Percentiles rank a stretch among this genome's conserved stretches.
phyloP scores from a whole-genome alignment of 1,284 basidiomycete species.

The Irpex sp. region DNA sequence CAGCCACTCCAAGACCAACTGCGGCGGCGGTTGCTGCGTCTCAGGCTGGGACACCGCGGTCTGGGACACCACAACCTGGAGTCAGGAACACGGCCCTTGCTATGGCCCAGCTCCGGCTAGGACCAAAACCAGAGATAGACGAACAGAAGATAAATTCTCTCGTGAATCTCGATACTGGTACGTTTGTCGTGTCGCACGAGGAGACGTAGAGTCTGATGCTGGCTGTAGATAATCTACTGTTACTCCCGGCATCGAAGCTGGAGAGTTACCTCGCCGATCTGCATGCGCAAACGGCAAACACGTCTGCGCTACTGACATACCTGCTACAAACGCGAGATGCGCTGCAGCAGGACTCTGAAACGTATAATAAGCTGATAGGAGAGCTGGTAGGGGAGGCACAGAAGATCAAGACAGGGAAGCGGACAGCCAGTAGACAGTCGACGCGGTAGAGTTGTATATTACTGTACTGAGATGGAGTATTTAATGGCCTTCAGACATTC shows the following conservation, averaged over 20 bases:
- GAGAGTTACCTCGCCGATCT: constrained; percentile 67
- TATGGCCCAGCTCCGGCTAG: constrained; percentile 56
- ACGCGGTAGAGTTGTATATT: constrained; percentile 42
- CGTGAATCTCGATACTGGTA: constrained; percentile 69
- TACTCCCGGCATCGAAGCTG: constrained; percentile 66
- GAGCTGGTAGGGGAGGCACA: constrained; percentile 82
- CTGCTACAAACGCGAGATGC: constrained; percentile 81
- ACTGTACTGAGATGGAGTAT: neutral
- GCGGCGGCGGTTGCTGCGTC: constrained; percentile 33
- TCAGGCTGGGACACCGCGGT: constrained; percentile 41
- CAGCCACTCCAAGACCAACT: constrained; percentile 33
- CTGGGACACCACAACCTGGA: constrained; percentile 53
- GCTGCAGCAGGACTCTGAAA: constrained; percentile 84
- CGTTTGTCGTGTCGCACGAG: constrained; percentile 14
- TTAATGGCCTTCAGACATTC: neutral
- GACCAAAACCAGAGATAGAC: constrained; percentile 72
- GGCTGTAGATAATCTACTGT: constrained; percentile 58
- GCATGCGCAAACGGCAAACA: constrained; percentile 64
- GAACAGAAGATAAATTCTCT: constrained; percentile 59
- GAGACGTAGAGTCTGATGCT: constrained; percentile 2
- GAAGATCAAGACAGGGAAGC: constrained; percentile 66
- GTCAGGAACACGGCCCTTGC: constrained; percentile 27
- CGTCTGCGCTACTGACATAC: constrained; percentile 74
- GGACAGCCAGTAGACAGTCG: constrained; percentile 42
- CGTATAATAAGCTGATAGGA: constrained; percentile 78